These are phyloP conservation scores for Suillus variegatus DNA, from an alignment of 768 basidiomycete genomes.

Conservation along the genomic window DNA sequence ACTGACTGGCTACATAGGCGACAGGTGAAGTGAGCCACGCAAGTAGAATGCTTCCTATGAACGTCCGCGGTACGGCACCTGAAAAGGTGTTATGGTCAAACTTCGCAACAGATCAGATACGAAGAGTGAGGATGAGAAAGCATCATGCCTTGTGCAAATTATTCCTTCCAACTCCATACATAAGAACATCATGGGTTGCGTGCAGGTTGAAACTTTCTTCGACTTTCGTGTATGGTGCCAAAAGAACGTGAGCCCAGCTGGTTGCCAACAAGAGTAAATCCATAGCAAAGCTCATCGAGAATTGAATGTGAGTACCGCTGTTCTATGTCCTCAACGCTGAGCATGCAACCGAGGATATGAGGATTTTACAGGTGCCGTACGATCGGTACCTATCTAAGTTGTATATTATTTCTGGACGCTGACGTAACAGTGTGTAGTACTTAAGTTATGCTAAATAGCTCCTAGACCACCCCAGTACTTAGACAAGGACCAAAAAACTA, in stretches of 20 bases:
- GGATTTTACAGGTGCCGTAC: no score
- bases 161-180: conserved; percentile 59
- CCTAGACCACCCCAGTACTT: neutral
- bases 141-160: conserved; percentile 38
- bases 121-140: neutral
- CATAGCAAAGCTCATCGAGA: conserved; percentile 27
- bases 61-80: conserved; percentile 88
- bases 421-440: neutral
- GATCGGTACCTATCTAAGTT: no score
- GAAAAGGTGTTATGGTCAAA: conserved; percentile 91
- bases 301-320: neutral
- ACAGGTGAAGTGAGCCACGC: conserved; percentile 57
- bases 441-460: neutral
- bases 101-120: conserved; percentile 39
- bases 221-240: conserved; percentile 92
- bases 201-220: conserved; percentile 98
- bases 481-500: neutral
- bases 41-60: conserved; percentile 74
- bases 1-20: conserved; percentile 39
- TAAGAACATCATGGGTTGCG: conserved; percentile 83
- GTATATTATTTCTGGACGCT: neutral
- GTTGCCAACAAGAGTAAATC: conserved; percentile 54
- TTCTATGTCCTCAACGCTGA: neutral
- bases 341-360: neutral
- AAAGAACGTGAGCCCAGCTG: conserved; percentile 67